A percentile compares a stretch with the other conserved stretches of the same genome.
These are phyloP conservation scores for Aspergillus brasiliensis DNA, from an alignment of 2,329 filamentous ascomycete species.

Conservation along the genomic window DNA sequence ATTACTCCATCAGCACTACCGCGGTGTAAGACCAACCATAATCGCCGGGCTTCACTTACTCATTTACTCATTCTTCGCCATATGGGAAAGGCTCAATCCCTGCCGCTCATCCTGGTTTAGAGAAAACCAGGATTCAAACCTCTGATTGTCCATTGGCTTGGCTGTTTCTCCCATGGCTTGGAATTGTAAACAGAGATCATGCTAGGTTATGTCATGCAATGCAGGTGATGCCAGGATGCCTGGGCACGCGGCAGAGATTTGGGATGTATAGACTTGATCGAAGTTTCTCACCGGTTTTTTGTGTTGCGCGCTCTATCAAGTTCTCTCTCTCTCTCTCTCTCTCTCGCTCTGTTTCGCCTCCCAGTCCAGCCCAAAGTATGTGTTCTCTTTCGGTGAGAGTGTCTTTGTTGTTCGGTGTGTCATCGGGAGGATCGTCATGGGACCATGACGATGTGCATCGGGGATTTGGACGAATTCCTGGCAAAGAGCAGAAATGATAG, in stretches of 20 bases:
- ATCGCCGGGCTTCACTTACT: not conserved
- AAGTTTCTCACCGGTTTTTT: not conserved
- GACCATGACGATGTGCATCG: not conserved
- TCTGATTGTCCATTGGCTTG: not conserved
- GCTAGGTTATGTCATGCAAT: constrained; percentile 18
- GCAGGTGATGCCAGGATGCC: constrained; percentile 22
- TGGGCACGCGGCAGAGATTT: not conserved
- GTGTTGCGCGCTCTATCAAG: not conserved
- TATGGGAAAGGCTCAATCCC: not conserved
- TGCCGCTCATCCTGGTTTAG: not conserved
- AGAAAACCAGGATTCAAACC: not conserved
- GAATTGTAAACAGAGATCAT: constrained; percentile 10
- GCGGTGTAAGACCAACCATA: not conserved
- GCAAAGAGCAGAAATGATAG: not conserved
- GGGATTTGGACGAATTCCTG: not conserved
- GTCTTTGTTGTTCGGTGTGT: not conserved
- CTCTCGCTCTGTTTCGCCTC: not conserved
- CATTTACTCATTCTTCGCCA: not conserved
- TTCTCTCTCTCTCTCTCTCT: too few species aligned
- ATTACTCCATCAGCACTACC: not conserved
- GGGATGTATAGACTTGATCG: constrained; percentile 1
- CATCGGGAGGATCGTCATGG: not conserved
- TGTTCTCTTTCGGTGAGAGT: not conserved
- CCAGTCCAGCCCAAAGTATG: not conserved
- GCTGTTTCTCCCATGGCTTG: not conserved